These are phyloP conservation scores for Takakia lepidozioides DNA, from an alignment of 225 moss, liverwort and hornwort genomes.

Conservation along the genomic window DNA sequence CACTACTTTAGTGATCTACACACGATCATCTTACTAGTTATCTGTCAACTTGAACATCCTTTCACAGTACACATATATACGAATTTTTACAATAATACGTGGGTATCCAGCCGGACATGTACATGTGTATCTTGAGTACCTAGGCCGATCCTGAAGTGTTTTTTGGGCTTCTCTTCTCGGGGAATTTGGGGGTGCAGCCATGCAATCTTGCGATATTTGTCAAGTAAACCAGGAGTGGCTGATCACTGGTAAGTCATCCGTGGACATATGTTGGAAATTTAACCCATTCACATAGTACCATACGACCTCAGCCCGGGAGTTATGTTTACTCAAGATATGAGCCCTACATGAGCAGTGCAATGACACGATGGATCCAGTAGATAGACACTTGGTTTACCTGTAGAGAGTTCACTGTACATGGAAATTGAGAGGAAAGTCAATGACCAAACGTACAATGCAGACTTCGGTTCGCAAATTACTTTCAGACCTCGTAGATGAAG, in stretches of 20 bases:
- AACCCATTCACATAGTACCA: not conserved
- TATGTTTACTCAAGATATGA: not conserved
- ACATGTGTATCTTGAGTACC: not conserved
- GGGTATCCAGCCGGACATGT: not conserved
- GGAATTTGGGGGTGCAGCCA: constrained; percentile 37
- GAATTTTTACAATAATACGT: too few relatives aligned
- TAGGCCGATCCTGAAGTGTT: too few relatives aligned
- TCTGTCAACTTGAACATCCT: not conserved
- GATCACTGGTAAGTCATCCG: constrained; percentile 61
- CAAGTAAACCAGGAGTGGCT: constrained; percentile 48
- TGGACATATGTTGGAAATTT: not conserved
- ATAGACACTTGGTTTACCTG: not conserved
- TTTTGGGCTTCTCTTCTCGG: too few relatives aligned
- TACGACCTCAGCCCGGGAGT: too few relatives aligned
- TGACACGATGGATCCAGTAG: too few relatives aligned
- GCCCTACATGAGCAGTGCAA: too few relatives aligned
- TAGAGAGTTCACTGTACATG: not conserved
- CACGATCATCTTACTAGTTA: not conserved
- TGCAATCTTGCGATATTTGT: constrained; percentile 74
- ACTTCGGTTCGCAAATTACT: too few relatives aligned
- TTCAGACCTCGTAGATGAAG: constrained; percentile 3
- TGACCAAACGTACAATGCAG: too few relatives aligned
- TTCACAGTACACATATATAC: too few relatives aligned
- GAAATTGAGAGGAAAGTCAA: too few relatives aligned
- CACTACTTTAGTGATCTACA: not conserved